Evolutionary conservation across 306 rosid species (phyloP).

Genomic region (Gynostemma pentaphyllum): DNA sequence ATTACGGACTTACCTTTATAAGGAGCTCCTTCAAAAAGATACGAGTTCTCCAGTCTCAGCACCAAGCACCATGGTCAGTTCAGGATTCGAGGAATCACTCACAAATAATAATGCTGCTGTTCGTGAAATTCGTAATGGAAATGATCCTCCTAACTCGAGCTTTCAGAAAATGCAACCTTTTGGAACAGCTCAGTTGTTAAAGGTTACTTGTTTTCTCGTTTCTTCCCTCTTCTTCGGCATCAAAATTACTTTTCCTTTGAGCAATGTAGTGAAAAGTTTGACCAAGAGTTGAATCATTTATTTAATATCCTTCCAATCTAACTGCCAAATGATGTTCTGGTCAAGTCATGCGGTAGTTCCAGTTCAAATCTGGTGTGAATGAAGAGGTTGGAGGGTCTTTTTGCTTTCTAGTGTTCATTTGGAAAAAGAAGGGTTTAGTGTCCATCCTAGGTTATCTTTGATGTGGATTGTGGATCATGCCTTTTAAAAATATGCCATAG

Average conservation of each 20-base stretch:
- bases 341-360: neutral
- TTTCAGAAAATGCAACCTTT: constrained; percentile 45
- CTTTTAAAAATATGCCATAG: neutral
- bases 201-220: constrained; percentile 34
- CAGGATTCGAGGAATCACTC: constrained; percentile 40
- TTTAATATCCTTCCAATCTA: neutral
- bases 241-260: neutral
- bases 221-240: neutral
- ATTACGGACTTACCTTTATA: constrained; percentile 60
- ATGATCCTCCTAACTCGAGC: constrained; percentile 29
- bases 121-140: constrained; percentile 29
- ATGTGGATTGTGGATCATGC: neutral
- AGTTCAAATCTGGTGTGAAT: neutral
- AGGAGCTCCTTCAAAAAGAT: constrained; percentile 65
- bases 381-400: neutral
- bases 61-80: constrained; percentile 21
- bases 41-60: constrained; percentile 31
- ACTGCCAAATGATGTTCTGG: neutral
- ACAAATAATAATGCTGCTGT: constrained; percentile 28
- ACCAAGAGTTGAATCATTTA: neutral
- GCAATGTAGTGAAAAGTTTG: neutral
- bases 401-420: neutral
- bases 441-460: neutral
- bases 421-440: neutral
- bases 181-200: constrained; percentile 32